Percentiles rank a stretch among this genome's conserved stretches.
These are phyloP conservation scores for Cladosporium sp. DNA, from an alignment of 2,329 filamentous ascomycete species.

Conservation along the genomic window DNA sequence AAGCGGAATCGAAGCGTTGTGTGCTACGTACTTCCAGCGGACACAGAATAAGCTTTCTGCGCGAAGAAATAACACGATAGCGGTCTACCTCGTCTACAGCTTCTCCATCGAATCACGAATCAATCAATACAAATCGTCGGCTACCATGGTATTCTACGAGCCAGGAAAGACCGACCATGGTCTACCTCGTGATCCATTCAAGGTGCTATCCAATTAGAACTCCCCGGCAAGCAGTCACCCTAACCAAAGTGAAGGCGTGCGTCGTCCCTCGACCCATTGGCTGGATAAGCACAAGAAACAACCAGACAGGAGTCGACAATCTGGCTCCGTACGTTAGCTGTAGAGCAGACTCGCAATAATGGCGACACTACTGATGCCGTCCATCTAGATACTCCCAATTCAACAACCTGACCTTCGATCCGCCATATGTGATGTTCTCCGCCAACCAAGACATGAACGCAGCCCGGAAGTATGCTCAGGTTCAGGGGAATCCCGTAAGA, in stretches of 20 bases:
- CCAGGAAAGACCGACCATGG: slow-evolving; percentile 55
- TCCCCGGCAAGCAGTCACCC: not conserved
- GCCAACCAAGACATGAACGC: slow-evolving; percentile 54
- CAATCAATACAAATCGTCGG: not conserved
- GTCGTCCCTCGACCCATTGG: slow-evolving; percentile 63
- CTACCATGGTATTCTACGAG: slow-evolving; percentile 51
- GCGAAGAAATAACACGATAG: not conserved
- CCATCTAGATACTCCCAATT: slow-evolving; percentile 54
- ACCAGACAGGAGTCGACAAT: slow-evolving; percentile 48
- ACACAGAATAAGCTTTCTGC: not conserved
- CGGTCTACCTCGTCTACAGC: not conserved
- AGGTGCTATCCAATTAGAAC: slow-evolving; percentile 30
- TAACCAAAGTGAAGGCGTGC: slow-evolving; percentile 46
- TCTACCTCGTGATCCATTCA: slow-evolving; percentile 57
- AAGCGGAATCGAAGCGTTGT: not conserved
- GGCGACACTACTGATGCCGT: not conserved
- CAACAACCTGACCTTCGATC: slow-evolving; percentile 64
- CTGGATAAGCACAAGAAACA: slow-evolving; percentile 58
- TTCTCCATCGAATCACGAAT: not conserved
- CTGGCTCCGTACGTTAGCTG: slow-evolving; percentile 48
- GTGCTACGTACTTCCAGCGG: not conserved
- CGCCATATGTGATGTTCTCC: slow-evolving; percentile 63
- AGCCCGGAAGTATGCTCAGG: slow-evolving; percentile 43
- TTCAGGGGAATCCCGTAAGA: not conserved
- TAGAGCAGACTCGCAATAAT: not conserved